A percentile compares a stretch with the other conserved stretches of the same genome.
phyloP scores from a whole-genome alignment of 345 rosid genomes.

The Salix caprea region DNA sequence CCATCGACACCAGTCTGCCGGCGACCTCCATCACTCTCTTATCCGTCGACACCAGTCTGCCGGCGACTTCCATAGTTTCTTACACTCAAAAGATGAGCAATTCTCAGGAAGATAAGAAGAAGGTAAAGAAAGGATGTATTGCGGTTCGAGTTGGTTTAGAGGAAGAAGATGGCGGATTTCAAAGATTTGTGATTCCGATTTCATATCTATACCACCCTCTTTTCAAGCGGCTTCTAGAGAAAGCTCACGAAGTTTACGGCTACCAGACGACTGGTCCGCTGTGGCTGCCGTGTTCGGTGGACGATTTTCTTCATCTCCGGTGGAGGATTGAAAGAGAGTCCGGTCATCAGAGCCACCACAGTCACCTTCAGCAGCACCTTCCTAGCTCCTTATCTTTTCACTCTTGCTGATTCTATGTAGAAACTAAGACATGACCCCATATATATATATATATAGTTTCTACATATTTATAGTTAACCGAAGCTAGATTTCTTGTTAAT shows the following conservation, averaged over 20 bases:
- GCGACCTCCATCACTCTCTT: not conserved
- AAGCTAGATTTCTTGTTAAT: not conserved
- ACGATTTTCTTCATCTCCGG: conserved; percentile 41
- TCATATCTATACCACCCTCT: conserved; percentile 50
- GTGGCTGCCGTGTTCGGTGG: conserved; percentile 42
- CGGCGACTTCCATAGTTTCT: not conserved
- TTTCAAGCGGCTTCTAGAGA: conserved; percentile 35
- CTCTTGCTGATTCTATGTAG: conserved; percentile 25
- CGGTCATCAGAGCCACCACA: not conserved
- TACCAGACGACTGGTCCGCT: conserved; percentile 40
- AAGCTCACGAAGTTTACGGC: conserved; percentile 39
- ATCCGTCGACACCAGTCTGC: not conserved
- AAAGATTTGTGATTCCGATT: conserved; percentile 38
- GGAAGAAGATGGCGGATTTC: conserved; percentile 27
- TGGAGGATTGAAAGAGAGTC: conserved; percentile 41
- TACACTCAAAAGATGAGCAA: not conserved
- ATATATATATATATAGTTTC: not conserved
- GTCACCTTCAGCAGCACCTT: conserved; percentile 26
- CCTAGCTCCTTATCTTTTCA: conserved; percentile 29
- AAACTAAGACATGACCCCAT: not conserved
- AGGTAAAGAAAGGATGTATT: conserved; percentile 52
- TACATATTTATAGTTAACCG: not conserved
- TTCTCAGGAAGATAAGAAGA: conserved; percentile 16
- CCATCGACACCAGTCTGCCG: no score
- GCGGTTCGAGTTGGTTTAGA: conserved; percentile 43